These are phyloP conservation scores for Saururus chinensis DNA, from an alignment of 164 flowering plant genomes.

Conservation along the genomic window DNA sequence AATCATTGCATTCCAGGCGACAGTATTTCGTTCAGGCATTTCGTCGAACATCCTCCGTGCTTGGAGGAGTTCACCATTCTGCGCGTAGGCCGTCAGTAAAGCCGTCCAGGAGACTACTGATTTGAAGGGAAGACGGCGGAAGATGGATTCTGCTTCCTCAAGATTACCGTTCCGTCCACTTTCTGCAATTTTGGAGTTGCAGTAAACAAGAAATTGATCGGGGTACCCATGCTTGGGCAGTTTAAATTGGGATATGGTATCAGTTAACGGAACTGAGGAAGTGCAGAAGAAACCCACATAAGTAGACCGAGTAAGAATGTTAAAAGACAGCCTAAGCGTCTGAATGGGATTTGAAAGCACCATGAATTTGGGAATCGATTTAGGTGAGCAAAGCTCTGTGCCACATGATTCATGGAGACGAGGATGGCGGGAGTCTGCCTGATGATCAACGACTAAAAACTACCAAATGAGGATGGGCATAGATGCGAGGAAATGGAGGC, in stretches of 20 bases:
- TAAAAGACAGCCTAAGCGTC: too few relatives aligned
- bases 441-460: too few relatives aligned
- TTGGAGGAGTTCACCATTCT: slow-evolving; percentile 21
- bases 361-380: background rate
- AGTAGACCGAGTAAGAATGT: background rate
- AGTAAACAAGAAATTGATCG: slow-evolving; percentile 17
- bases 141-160: slow-evolving; percentile 30
- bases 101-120: slow-evolving; percentile 39
- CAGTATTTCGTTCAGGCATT: slow-evolving; percentile 33
- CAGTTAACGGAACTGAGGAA: background rate
- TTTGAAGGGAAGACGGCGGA: slow-evolving; percentile 29
- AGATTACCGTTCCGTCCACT: slow-evolving; percentile 34
- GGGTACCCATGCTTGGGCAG: background rate
- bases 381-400: too few relatives aligned
- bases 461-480: too few relatives aligned
- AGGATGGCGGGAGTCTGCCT: too few relatives aligned
- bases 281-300: background rate
- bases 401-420: too few relatives aligned
- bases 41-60: slow-evolving; percentile 37
- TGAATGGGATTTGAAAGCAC: background rate
- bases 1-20: slow-evolving; percentile 46
- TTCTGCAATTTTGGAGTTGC: slow-evolving; percentile 35
- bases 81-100: slow-evolving; percentile 35
- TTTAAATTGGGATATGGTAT: too few relatives aligned
- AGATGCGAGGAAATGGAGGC: too few relatives aligned